Base-by-base conservation (phyloP, 202 grass and related monocot species). In the Saccharum hybrid region DNA sequence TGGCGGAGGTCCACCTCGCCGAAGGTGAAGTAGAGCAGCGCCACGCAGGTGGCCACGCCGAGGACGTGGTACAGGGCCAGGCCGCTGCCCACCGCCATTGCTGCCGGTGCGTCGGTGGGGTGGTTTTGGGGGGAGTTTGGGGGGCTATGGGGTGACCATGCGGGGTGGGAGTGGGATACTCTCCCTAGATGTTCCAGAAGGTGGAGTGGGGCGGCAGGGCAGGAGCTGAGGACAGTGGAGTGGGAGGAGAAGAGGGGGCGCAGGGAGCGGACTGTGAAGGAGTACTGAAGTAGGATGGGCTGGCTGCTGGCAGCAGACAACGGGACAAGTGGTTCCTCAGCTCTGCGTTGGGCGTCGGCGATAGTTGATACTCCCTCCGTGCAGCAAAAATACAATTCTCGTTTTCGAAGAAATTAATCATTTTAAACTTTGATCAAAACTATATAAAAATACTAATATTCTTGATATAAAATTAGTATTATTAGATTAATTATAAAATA, bases 11-110 rank as follows among this genome's bases (percentile, higher is more conserved):
- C 66, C 18, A 97, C 18, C 48, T 84, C 82, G 26, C 94, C 82
- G n/a, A 94, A 75, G 39, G 90, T 82, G 61, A 97, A 75, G 88
- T 93, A 97, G 63, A 94, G 61, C 28, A 97, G 76, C 33, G 90
- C 92, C 46, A 83, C 69, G 34, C 70, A 91, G 79, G 78, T 76
- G 13, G 73, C 84, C 36, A 94, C 74, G 18, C 92, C 94, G 11
- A 97, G 82, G 72, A 92, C 56, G 45, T 94, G 86, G 86, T 90
- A 97, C 64, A 87, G 43, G 42, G 89, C 81, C 75, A 88, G 60
- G n/a, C 86, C 86, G 80, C 90, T 84, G 86, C 81, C 84, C 9
- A 69, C 63, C 40, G 82, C 75, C 93, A 95, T 95, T 90, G 79
- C 52, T 1, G 80, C 51, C 51, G 74, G 21, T n/a, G 60, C 19